These are phyloP conservation scores for Solanum piurae DNA, from an alignment of 257 asterid species.

Conservation along the genomic window DNA sequence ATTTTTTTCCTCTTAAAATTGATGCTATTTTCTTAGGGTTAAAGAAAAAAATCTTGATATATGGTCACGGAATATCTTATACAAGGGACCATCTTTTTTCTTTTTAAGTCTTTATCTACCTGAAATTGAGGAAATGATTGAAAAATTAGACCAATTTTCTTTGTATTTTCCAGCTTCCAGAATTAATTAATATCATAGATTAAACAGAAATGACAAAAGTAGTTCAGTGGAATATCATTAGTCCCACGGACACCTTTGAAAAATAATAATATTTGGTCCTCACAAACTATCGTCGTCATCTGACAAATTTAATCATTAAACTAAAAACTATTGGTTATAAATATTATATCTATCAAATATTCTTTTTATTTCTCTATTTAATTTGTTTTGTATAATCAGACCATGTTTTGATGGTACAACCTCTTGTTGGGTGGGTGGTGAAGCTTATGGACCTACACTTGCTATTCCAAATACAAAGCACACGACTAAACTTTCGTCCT, in stretches of 20 bases:
- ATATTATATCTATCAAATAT: not conserved
- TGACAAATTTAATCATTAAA: not conserved
- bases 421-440: slow-evolving; percentile 31
- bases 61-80: not conserved
- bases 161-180: not conserved
- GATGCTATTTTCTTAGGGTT: not conserved
- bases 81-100: not conserved
- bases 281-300: not conserved
- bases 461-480: not conserved
- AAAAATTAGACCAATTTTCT: not conserved
- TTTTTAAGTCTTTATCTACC: not conserved
- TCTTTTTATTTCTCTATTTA: not conserved
- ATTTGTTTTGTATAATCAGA: slow-evolving; percentile 7
- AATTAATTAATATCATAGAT: not conserved
- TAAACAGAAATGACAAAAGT: not conserved
- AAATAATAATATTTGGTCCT: not conserved
- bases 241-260: not conserved
- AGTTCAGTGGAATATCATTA: not conserved
- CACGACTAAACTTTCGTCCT: not conserved
- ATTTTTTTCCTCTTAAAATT: not conserved
- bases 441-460: not conserved
- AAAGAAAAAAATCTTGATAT: not conserved
- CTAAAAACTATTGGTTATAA: not conserved
- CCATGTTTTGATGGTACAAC: slow-evolving; percentile 39
- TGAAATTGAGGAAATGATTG: not conserved